phyloP scores from a whole-genome alignment of 345 rosid genomes.

The Pistacia atlantica region DNA sequence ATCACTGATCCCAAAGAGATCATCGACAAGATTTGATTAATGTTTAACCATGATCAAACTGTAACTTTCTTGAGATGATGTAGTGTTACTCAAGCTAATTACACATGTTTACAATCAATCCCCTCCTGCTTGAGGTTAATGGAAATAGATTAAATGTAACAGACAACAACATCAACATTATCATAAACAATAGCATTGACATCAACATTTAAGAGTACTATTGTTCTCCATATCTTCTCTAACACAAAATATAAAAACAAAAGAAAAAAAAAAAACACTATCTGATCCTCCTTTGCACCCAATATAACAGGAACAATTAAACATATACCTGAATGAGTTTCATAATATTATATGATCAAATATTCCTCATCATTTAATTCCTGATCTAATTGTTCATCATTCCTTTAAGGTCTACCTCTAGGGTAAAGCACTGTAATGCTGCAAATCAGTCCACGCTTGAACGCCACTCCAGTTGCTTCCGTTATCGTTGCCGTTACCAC shows the following conservation, averaged over 20 bases:
- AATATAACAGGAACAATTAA: conserved; percentile 26
- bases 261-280: conserved; percentile 8
- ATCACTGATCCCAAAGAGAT: conserved; percentile 55
- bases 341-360: not conserved
- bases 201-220: conserved; percentile 9
- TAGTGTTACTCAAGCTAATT: not conserved
- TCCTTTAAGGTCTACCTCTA: conserved; percentile 31
- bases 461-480: conserved; percentile 39
- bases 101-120: not conserved
- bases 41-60: not conserved
- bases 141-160: not conserved
- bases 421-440: conserved; percentile 51
- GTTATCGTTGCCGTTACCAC: conserved; percentile 30
- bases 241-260: conserved; percentile 3
- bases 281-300: conserved; percentile 12
- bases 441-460: conserved; percentile 51
- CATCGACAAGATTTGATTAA: conserved; percentile 8
- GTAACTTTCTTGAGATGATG: not conserved
- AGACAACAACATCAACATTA: not conserved
- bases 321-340: conserved; percentile 34
- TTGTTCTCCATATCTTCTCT: conserved; percentile 28
- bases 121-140: not conserved
- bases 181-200: not conserved
- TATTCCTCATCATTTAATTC: not conserved
- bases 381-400: not conserved